phyloP scores from a whole-genome alignment of 208 protist genomes.

The Spongospora subterranea region DNA sequence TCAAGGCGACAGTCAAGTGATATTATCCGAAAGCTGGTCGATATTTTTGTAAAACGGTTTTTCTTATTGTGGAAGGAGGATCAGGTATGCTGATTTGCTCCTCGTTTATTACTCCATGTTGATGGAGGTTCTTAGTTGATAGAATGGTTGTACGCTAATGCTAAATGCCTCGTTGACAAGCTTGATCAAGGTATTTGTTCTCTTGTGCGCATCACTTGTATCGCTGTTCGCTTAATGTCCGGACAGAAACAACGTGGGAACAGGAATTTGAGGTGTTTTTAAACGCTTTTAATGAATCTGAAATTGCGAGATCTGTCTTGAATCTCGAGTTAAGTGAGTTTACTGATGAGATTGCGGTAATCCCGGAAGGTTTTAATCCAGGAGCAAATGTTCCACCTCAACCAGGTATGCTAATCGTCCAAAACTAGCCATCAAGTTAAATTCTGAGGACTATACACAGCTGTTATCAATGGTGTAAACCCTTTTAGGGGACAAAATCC shows the following conservation, averaged over 20 bases:
- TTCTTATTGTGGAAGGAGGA: constrained; percentile 36
- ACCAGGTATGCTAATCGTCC: neutral
- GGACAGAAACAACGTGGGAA: neutral
- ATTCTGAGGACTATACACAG: neutral
- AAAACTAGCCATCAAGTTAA: neutral
- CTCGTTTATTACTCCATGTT: neutral
- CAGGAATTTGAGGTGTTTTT: neutral
- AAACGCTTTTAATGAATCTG: neutral
- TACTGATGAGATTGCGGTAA: neutral
- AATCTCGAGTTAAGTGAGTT: constrained; percentile 24
- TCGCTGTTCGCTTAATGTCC: neutral
- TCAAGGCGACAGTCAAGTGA: neutral
- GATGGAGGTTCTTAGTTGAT: neutral
- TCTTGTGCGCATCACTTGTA: neutral
- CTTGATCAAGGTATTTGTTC: constrained; percentile 5
- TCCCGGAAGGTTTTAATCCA: neutral
- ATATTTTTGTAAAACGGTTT: neutral
- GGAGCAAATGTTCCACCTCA: neutral
- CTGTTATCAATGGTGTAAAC: neutral
- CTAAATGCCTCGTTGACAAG: constrained; percentile 8
- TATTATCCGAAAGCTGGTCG: constrained; percentile 3
- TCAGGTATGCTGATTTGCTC: constrained; percentile 16
- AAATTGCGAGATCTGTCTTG: neutral
- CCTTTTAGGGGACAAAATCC: constrained; percentile 23
- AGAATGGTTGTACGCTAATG: constrained; percentile 9